Evolutionary conservation across 1,139 yeast genomes (phyloP), one percentile per base, ranked within the genome.

Genomic region (Hemisphaericaspora subhashii): DNA sequence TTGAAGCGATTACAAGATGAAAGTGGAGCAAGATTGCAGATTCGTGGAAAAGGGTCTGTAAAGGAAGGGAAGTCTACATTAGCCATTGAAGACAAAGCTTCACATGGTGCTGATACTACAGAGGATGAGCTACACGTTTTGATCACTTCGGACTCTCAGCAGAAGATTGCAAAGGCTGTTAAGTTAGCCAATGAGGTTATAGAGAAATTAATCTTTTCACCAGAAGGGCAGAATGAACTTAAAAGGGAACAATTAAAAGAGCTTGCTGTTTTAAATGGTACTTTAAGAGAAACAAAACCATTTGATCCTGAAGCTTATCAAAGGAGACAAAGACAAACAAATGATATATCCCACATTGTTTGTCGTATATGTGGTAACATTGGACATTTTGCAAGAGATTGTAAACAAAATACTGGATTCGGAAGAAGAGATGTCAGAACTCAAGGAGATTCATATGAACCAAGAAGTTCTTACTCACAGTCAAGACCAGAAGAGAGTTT

Each of bases 11-110:
- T 94, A 62, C 96, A 90, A 57, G 83, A 80, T 35, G 81, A 83
- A 37, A 82, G 94, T 36, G 95, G 95, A 1, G 96, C 97, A 16
- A 77, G 76, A 45, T 82, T 90, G 45, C 94, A 90, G 2, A 85
- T 90, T 29, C 71, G 98, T 52, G 98, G 98, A 27, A 82, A 85
- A 52, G 99, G 99, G 0, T 89, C 98, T 0, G 95, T 89, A 15
- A 92, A 92, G 55, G 96, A 88, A 55, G 98, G 98, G 31, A 85
- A 83, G 58, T 74, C 79, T 40, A 48, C 58, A 0, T 37, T 50
- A 16, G 35, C 44, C 10, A 76, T 79, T 42, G 51, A 53, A 11
- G 58, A 52, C 17, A 58, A 51, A 10, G 13, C 32, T n/a, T 24
- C 31, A 7, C 37, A 38, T 27, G 22, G 36, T 7, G 31, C 46